Conservation (phyloP, 345 rosid species). For the Sonneratia caseolaris region DNA sequence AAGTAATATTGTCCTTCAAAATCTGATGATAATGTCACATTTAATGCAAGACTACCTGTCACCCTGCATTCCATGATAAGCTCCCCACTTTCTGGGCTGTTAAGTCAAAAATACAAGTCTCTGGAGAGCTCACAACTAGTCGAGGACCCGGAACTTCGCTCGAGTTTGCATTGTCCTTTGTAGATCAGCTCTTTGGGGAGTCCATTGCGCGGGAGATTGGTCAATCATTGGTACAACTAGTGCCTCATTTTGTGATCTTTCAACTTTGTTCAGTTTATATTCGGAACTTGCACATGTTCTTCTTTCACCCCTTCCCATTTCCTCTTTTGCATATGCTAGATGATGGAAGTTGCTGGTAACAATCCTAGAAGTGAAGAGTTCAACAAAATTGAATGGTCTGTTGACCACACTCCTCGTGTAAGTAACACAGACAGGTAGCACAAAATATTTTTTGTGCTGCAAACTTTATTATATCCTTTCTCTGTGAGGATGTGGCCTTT, state of each 20-base stretch:
- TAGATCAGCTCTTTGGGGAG: constrained; percentile 77
- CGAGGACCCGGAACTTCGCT: constrained; percentile 93
- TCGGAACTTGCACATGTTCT: neutral
- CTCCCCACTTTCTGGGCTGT: constrained; percentile 95
- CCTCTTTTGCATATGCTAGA: constrained; percentile 23
- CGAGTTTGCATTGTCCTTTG: constrained; percentile 69
- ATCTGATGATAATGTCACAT: constrained; percentile 41
- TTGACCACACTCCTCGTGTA: constrained; percentile 54
- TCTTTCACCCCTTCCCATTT: neutral
- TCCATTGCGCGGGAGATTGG: constrained; percentile 49
- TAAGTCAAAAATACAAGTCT: constrained; percentile 70
- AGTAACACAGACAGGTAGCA: constrained; percentile 16
- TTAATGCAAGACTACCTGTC: constrained; percentile 73
- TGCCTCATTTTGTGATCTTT: neutral
- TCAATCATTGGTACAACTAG: constrained; percentile 41
- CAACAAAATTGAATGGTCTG: constrained; percentile 63
- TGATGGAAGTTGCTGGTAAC: constrained; percentile 35
- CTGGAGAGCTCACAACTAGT: constrained; percentile 88
- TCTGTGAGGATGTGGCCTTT: neutral
- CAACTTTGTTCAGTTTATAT: neutral
- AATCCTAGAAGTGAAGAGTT: constrained; percentile 50
- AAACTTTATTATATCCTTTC: neutral
- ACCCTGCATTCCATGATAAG: constrained; percentile 72
- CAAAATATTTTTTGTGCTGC: neutral
- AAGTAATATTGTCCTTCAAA: neutral